These are phyloP conservation scores for Mortierella alpina DNA, from an alignment of 192 early-diverging fungal genomes.

Conservation along the genomic window DNA sequence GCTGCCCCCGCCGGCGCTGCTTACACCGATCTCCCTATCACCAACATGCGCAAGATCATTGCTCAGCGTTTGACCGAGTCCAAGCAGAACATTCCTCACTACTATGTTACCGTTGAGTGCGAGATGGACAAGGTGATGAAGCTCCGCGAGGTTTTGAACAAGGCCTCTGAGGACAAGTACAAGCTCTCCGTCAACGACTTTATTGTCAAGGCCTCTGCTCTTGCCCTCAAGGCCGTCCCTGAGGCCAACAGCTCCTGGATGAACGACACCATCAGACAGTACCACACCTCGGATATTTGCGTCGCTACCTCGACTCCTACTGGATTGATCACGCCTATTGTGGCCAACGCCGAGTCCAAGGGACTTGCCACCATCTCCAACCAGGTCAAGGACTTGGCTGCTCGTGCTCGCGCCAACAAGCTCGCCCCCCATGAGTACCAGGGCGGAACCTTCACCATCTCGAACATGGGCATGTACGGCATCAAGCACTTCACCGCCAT, in stretches of 20 bases:
- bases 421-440: slow-evolving; percentile 97
- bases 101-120: slow-evolving; percentile 87
- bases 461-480: slow-evolving; percentile 98
- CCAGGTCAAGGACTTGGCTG: slow-evolving; percentile 86
- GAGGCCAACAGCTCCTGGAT: slow-evolving; percentile 92
- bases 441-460: slow-evolving; percentile 97
- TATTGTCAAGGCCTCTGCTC: slow-evolving; percentile 93
- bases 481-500: slow-evolving; percentile 96
- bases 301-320: slow-evolving; percentile 95
- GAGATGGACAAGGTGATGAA: slow-evolving; percentile 89
- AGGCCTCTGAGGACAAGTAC: slow-evolving; percentile 83
- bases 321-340: slow-evolving; percentile 97
- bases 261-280: slow-evolving; percentile 90
- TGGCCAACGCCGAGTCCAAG: slow-evolving; percentile 82
- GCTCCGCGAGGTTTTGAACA: slow-evolving; percentile 92
- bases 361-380: slow-evolving; percentile 89
- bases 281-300: slow-evolving; percentile 92
- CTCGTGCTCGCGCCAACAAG: slow-evolving; percentile 87
- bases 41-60: slow-evolving; percentile 87
- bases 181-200: slow-evolving; percentile 99
- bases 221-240: slow-evolving; percentile 91
- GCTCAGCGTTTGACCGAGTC: slow-evolving; percentile 81
- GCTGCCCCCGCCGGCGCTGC: slow-evolving; percentile 64
- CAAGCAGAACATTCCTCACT: slow-evolving; percentile 81
- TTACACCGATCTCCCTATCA: slow-evolving; percentile 78